Evolutionary conservation across 2,329 filamentous ascomycete species (phyloP).

Genomic region (Cercospora sp.): DNA sequence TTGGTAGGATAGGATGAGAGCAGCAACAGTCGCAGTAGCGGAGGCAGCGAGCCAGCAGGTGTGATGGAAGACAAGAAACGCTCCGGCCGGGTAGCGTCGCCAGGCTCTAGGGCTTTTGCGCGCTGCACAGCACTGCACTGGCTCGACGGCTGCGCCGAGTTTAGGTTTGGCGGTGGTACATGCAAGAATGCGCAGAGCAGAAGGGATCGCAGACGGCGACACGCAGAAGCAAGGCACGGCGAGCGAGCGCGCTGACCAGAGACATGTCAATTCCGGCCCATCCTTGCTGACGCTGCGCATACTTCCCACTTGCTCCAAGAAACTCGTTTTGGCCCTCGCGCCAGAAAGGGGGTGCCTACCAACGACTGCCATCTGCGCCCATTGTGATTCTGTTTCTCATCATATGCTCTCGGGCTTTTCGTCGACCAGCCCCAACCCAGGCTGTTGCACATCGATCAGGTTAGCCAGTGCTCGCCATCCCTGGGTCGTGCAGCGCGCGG

Average conservation of each 20-base stretch:
- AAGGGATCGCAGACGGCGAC: not conserved
- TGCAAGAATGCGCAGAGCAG: not conserved
- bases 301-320: not conserved
- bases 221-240: not conserved
- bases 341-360: not conserved
- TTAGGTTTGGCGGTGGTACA: not conserved
- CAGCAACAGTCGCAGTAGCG: not conserved
- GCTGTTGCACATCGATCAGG: not conserved
- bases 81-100: not conserved
- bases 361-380: not conserved
- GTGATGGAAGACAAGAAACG: not conserved
- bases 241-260: not conserved
- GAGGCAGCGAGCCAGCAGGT: not conserved
- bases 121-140: not conserved
- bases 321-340: not conserved
- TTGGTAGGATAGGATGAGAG: not conserved
- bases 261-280: not conserved
- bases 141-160: not conserved
- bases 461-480: not conserved
- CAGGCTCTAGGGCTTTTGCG: not conserved
- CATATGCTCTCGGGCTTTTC: not conserved
- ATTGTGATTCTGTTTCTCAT: not conserved
- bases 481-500: not conserved
- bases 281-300: not conserved
- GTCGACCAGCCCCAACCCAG: not conserved